Evolutionary conservation across 1,284 basidiomycete species (phyloP), one percentile per base, ranked within the genome.

Genomic region (Austropuccinia psidii): DNA sequence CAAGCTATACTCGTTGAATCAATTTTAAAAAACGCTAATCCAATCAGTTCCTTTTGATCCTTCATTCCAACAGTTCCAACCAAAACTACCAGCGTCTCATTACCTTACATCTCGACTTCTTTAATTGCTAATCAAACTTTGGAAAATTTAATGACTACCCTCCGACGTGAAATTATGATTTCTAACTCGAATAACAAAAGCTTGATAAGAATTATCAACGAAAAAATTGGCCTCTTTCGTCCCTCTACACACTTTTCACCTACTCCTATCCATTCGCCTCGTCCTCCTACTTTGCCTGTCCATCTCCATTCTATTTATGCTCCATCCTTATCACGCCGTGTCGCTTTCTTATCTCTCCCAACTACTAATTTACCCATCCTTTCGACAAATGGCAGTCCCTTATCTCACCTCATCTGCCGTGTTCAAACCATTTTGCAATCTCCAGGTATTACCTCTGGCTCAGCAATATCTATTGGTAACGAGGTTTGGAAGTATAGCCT

Each of bases 261-360:
- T 31, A 35, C 29, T 4, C 13, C 13, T 17, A 1, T 15, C 27
- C 19, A 2, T 27, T 3, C 45, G n/a, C 7, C 11, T 21, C 4
- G 19, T n/a, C 39, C 24, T 27, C 41, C 69, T 1, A 73, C 43
- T 55, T 21, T 73, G 5, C 69, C 69, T n/a, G 8, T 29, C 15
- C 69, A 73, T 55, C 27, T 73, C 3, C 60, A 73, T 39, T 29
- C 60, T 29, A 52, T 73, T 24, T 73, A 73, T 55, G 69, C 69
- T 27, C 69, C 58, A 2, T 62, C 69, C 7, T 45, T 73, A 39
- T 52, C 58, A 6, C 31, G 69, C 0, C 8, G 60, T 21, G 24
- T 62, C 19, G 68, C 55, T 6, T 21, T 70, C 4, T 29, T 70
- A 1, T 41, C 43, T 0, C 37, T 61, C 39, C 49, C 64, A 4